Base-by-base conservation (phyloP, 306 rosid species). In the Cucumis hystrix region DNA sequence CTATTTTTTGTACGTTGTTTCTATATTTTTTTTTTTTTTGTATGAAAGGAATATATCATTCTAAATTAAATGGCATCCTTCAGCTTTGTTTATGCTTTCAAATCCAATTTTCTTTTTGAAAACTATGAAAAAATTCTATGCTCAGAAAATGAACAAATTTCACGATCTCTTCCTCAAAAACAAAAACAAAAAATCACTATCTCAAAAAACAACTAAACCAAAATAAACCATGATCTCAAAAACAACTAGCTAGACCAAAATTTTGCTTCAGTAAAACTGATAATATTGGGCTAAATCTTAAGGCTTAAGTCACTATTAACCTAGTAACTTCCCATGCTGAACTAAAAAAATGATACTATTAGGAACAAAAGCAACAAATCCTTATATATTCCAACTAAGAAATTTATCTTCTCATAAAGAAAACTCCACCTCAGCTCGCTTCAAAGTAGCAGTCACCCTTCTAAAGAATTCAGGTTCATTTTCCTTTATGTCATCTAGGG, bases 361-460 rank as follows among this genome's bases (percentile, higher is more conserved):
- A 15, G 20, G 8, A 12, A 69, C 7, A 10, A 69, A 66, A 39
- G 7, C 57, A 41, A 41, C 20, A 10, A 20, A 40, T 12, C 35
- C 55, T 6, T 54, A 8, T 51, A 28, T 47, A 52, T 28, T 52
- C 11, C 20, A 55, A 16, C 35, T 12, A 6, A 17, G 45, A 59
- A 80, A 21, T 68, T 55, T 64, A 55, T 6, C 33, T 74, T 13
- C 37, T 81, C 81, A 84, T 77, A 84, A 83, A 71, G 83, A 88
- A 76, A 94, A 89, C 63, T 94, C 97, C 58, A 83, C 69, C 78
- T 94, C 89, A 20, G 97, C 96, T 80, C 86, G 85, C 87, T 85
- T 87, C 76, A 94, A 84, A 15, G 82, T 85, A 51, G 85, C 72
- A 49, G 84, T 80, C 49, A 94, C 97, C 79, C 92, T 87, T 40